Evolutionary conservation across 2,329 filamentous ascomycete species (phyloP).

Genomic region (Fusarium sp.): DNA sequence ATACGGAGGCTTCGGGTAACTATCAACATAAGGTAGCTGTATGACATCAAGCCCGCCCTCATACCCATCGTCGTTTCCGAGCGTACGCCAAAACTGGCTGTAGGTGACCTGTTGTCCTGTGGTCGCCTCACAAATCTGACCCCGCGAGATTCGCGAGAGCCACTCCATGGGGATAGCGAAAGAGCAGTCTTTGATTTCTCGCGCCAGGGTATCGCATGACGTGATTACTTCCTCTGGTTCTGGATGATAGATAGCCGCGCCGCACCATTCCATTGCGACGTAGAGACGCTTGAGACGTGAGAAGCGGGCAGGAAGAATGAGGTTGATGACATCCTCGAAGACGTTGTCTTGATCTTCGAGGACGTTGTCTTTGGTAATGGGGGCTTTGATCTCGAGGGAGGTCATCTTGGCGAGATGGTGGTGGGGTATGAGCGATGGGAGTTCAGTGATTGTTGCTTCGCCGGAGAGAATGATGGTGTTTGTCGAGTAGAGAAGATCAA

Average conservation of each 20-base stretch:
- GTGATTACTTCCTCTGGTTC: neutral
- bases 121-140: neutral
- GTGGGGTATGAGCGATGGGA: neutral
- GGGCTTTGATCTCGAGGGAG: constrained; percentile 3
- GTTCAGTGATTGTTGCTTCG: neutral
- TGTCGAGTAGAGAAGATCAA: neutral
- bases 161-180: neutral
- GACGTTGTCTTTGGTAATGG: neutral
- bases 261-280: neutral
- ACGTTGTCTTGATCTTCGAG: neutral
- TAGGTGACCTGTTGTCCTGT: neutral
- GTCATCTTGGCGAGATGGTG: neutral
- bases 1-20: neutral
- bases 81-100: neutral
- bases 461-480: neutral
- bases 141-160: neutral
- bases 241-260: fast-evolving
- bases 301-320: neutral
- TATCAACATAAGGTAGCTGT: neutral
- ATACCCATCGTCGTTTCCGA: neutral
- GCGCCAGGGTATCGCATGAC: neutral
- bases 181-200: neutral
- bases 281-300: neutral
- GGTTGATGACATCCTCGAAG: neutral
- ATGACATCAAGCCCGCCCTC: neutral